phyloP scores from a whole-genome alignment of 2,329 filamentous ascomycete species.

The Rachicladosporium sp. region DNA sequence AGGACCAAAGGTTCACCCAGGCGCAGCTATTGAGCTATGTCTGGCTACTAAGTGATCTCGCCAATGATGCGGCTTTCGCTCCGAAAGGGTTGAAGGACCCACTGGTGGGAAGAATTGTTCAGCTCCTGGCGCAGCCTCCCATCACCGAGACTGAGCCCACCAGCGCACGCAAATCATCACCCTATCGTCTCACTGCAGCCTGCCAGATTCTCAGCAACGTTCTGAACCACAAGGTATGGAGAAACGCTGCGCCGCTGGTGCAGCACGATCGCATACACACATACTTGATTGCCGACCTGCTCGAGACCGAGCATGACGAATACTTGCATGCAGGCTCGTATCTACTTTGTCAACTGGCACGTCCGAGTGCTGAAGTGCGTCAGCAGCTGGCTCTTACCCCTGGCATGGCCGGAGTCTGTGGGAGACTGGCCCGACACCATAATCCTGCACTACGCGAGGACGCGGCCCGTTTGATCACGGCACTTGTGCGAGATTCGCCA shows the following conservation, averaged over 20 bases:
- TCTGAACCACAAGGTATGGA: background rate
- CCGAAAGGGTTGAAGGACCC: too few relatives aligned
- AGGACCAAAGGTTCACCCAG: too few relatives aligned
- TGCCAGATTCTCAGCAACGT: constrained; percentile 21
- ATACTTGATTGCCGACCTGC: constrained; percentile 1
- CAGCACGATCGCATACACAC: background rate
- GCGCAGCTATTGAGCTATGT: too few relatives aligned
- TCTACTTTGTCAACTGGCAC: constrained; percentile 17
- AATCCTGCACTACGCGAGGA: constrained; percentile 16
- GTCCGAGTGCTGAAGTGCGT: constrained; percentile 12
- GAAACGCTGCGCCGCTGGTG: background rate
- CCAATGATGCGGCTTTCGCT: too few relatives aligned
- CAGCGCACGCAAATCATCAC: too few relatives aligned
- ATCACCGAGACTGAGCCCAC: too few relatives aligned
- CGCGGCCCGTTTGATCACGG: constrained; percentile 16
- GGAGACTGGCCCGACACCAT: constrained; percentile 12
- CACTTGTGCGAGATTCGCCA: constrained; percentile 1
- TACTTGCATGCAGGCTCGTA: constrained; percentile 18
- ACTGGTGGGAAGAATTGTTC: too few relatives aligned
- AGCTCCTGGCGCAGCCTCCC: too few relatives aligned
- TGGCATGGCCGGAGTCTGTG: constrained; percentile 1
- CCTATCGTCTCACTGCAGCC: constrained; percentile 9
- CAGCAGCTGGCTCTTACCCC: constrained; percentile 8
- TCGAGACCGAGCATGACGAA: constrained; percentile 9
- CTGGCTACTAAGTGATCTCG: too few relatives aligned